Base-by-base conservation (phyloP, 257 asterid species). In the Jacaranda mimosifolia region DNA sequence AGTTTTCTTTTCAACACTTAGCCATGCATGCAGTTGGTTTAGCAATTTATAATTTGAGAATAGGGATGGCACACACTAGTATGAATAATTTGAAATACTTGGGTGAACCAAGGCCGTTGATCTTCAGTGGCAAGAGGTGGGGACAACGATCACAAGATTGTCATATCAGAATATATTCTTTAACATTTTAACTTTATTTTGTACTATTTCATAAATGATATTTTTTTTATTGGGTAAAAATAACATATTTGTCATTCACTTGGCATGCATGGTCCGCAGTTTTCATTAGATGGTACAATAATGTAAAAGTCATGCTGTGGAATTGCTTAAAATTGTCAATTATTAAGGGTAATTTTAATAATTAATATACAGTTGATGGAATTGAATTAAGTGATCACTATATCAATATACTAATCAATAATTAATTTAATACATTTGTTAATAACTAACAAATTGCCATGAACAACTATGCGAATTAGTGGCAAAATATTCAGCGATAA, bases 141-240 rank as follows among this genome's bases (percentile, higher is more conserved):
- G 10, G 15, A 6, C 45, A 21, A 38, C 39, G 32, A 13, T 32
- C 13, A 14, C 51, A 15, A 53, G 46, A 26, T 52, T 40, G 64
- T 36, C 62, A 35, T 9, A 19, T 12, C 15, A 38, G 75, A 76
- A 80, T 72, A 73, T 73, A 77, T 77, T 84, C 81, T 56, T 10
- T 14, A 17, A 72, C 45, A 55, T 51, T 15, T 18, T 35, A 53
- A 57, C 63, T 36, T 19, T 53, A 36, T 46, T 53, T 21, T 59
- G 68, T 79, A 58, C 76, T n/a, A 14, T 62, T 63, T 26, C 32
- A 18, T 70, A 62, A 39, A 32, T 56, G 64, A 17, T 53, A n/a
- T 55, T 21, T 21, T 19, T 53, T 9, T 56, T 19, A 70, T 21
- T 76, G 45, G 6, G 63, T 1, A 40, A 42, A 40, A 7, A n/a